Conservation (phyloP, 257 asterid species). For the Ajuga chamaepitys region DNA sequence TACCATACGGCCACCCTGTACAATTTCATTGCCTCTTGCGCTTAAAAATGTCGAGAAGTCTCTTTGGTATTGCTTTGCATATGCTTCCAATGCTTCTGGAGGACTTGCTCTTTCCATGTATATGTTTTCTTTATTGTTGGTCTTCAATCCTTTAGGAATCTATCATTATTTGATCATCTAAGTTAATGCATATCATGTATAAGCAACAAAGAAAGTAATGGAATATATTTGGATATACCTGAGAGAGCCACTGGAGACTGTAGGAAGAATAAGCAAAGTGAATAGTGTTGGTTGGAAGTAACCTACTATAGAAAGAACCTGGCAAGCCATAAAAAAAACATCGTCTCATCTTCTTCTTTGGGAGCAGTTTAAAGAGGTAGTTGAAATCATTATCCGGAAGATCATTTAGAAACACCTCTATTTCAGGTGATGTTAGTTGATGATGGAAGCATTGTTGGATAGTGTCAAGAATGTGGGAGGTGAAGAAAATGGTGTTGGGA, state of each 20-base stretch:
- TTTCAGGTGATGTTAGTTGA: background rate
- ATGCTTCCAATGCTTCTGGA: constrained; percentile 17
- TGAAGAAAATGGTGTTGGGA: constrained; percentile 27
- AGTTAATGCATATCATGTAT: too few species aligned
- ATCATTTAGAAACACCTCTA: constrained; percentile 32
- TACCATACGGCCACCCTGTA: constrained; percentile 29
- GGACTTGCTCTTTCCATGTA: constrained; percentile 21
- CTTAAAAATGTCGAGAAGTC: constrained; percentile 27
- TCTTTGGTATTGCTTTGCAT: constrained; percentile 18
- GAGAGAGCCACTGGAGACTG: constrained; percentile 51
- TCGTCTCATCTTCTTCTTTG: background rate
- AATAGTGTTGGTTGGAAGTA: constrained; percentile 22
- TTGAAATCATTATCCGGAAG: constrained; percentile 42
- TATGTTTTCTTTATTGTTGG: constrained; percentile 19
- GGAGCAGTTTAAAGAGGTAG: constrained; percentile 27
- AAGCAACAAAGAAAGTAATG: too few species aligned
- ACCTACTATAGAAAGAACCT: constrained; percentile 37
- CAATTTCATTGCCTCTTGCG: constrained; percentile 22
- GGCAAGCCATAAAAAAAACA: constrained; percentile 12
- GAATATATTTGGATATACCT: too few species aligned
- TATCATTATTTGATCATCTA: too few species aligned
- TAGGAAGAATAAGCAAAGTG: constrained; percentile 30
- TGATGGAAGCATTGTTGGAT: background rate
- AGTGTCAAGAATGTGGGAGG: constrained; percentile 18
- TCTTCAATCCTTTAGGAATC: constrained; percentile 32